Percentiles rank a stretch among this genome's conserved stretches.
Conservation (phyloP, 345 rosid genomes). For the Abelmoschus esculentus region DNA sequence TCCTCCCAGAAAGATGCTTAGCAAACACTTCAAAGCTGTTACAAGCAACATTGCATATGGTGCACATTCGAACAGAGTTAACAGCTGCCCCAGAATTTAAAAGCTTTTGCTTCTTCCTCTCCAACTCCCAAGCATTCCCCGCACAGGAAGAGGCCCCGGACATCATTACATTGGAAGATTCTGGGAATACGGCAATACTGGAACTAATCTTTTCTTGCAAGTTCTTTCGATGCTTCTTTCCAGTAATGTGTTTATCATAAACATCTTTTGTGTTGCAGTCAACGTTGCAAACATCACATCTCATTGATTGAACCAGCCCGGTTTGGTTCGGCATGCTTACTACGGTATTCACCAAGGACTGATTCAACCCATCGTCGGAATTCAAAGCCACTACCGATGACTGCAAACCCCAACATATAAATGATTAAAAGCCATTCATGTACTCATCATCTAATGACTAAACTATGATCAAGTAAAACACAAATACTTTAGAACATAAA, state of each 20-base stretch:
- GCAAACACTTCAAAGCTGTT: slow-evolving; percentile 26
- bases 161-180: not conserved
- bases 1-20: slow-evolving; percentile 34
- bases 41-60: slow-evolving; percentile 41
- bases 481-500: not conserved
- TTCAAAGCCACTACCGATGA: slow-evolving; percentile 1
- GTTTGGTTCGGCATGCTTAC: not conserved
- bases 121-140: slow-evolving; percentile 17
- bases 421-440: not conserved
- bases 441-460: not conserved
- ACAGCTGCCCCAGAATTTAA: slow-evolving; percentile 27
- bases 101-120: slow-evolving; percentile 30
- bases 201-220: slow-evolving; percentile 13
- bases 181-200: not conserved
- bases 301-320: slow-evolving; percentile 4
- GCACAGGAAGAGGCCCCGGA: slow-evolving; percentile 2
- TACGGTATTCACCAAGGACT: slow-evolving; percentile 10
- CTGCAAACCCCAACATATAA: slow-evolving; percentile 11
- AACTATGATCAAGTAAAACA: not conserved
- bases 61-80: slow-evolving; percentile 34
- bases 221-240: slow-evolving; percentile 25
- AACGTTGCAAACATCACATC: slow-evolving; percentile 27
- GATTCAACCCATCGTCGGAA: slow-evolving; percentile 6
- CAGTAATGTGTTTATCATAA: slow-evolving; percentile 18
- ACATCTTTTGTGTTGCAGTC: slow-evolving; percentile 23